These are phyloP conservation scores for Bonia amplexicaulis DNA, from an alignment of 176 grass and related monocot genomes.

Conservation along the genomic window DNA sequence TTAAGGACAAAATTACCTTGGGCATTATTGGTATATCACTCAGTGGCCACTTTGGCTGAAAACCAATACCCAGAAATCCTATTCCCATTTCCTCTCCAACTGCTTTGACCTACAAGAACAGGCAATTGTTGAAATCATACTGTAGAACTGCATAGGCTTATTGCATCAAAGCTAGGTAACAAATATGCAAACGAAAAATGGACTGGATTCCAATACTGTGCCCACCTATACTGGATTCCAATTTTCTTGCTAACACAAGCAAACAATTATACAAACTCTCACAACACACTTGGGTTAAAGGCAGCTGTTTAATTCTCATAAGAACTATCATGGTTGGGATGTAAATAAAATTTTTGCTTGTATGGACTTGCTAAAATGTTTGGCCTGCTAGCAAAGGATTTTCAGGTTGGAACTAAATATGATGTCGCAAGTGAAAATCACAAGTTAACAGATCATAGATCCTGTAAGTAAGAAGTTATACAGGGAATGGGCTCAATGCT, in stretches of 20 bases:
- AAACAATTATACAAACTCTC: neutral
- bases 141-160: neutral
- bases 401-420: neutral
- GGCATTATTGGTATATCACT: constrained; percentile 92
- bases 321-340: neutral
- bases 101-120: constrained; percentile 77
- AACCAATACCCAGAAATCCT: constrained; percentile 95
- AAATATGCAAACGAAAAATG: too few species aligned
- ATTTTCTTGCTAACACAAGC: neutral
- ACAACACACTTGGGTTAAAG: neutral
- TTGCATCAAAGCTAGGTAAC: neutral
- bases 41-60: constrained; percentile 84
- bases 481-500: neutral
- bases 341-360: neutral
- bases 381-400: neutral
- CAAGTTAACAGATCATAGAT: neutral
- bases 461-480: neutral
- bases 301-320: neutral
- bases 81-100: constrained; percentile 94
- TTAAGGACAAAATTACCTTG: constrained; percentile 53
- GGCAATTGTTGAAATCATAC: neutral
- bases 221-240: neutral
- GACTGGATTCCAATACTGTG: neutral
- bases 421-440: constrained; percentile 2
- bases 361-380: neutral